phyloP scores from a whole-genome alignment of 1,284 basidiomycete species.

The Abortiporus biennis region DNA sequence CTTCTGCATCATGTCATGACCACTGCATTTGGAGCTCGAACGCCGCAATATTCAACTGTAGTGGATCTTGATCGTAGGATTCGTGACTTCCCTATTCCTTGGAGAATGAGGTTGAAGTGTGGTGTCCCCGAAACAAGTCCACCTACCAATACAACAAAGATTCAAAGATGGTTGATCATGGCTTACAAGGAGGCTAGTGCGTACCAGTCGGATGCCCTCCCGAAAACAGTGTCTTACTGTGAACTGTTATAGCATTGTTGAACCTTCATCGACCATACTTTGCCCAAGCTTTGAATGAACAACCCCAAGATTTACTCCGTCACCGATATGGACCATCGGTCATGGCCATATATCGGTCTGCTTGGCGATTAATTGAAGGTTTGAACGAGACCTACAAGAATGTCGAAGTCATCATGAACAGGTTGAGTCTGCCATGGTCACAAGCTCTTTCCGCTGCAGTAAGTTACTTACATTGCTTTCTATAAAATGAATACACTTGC shows the following conservation, averaged over 20 bases:
- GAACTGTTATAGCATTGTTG: slow-evolving; percentile 53
- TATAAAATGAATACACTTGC: background rate
- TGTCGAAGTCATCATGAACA: slow-evolving; percentile 33
- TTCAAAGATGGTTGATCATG: slow-evolving; percentile 45
- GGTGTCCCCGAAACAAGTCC: slow-evolving; percentile 13
- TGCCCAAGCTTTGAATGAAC: slow-evolving; percentile 55
- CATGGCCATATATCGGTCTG: slow-evolving; percentile 62
- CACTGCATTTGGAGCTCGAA: slow-evolving; percentile 47
- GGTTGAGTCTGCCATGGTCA: slow-evolving; percentile 54
- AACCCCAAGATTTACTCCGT: slow-evolving; percentile 45
- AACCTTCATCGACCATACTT: slow-evolving; percentile 67
- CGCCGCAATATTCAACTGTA: slow-evolving; percentile 38
- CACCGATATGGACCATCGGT: slow-evolving; percentile 65
- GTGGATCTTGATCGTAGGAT: slow-evolving; percentile 37
- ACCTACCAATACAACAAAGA: slow-evolving; percentile 16
- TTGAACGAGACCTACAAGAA: slow-evolving; percentile 35
- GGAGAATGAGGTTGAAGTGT: slow-evolving; percentile 35
- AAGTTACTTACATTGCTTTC: slow-evolving; percentile 20
- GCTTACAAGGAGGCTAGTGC: slow-evolving; percentile 53
- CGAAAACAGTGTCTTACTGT: no score
- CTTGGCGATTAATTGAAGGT: slow-evolving; percentile 54
- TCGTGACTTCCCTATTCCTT: slow-evolving; percentile 44
- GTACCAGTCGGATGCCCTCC: no score
- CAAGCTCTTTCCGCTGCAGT: slow-evolving; percentile 57
- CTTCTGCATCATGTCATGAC: slow-evolving; percentile 47